A percentile compares a stretch with the other conserved stretches of the same genome.
Conservation (phyloP, 1,284 basidiomycete species). For the Naganishia albida region DNA sequence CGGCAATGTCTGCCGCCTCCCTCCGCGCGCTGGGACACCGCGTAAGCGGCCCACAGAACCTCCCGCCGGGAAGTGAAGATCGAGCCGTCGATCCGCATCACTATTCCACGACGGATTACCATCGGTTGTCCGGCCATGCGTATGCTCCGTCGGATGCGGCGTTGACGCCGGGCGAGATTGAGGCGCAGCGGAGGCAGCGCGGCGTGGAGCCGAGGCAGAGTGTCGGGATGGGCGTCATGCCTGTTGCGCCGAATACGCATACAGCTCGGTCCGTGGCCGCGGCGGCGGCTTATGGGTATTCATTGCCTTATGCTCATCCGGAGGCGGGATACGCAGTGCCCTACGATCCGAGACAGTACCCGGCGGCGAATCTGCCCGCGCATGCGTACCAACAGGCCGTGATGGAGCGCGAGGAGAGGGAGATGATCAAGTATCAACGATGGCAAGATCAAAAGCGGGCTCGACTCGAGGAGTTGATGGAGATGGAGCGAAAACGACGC, state of each 20-base stretch:
- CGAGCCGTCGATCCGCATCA: constrained; percentile 16
- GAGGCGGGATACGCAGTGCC: background rate
- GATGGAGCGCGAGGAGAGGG: constrained; percentile 12
- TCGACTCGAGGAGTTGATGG: constrained; percentile 25
- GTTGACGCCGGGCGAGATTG: background rate
- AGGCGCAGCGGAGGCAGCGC: background rate
- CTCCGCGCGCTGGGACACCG: background rate
- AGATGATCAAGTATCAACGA: constrained; percentile 1
- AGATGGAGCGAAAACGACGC: constrained; percentile 16
- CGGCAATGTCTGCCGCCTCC: background rate
- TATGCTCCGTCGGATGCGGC: constrained; percentile 11
- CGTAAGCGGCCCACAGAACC: constrained; percentile 7
- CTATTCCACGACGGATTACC: constrained; percentile 20
- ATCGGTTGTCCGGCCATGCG: constrained; percentile 12
- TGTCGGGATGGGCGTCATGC: background rate
- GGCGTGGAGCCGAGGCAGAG: background rate
- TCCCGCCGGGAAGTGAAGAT: constrained; percentile 20
- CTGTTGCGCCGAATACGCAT: background rate
- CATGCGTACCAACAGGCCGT: constrained; percentile 3
- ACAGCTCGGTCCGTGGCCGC: background rate
- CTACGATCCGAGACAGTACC: background rate
- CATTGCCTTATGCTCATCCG: background rate
- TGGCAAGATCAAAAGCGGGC: constrained; percentile 28
- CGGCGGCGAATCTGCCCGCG: background rate
- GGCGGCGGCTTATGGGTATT: background rate